These are phyloP conservation scores for Penicillium sp. DNA, from an alignment of 2,329 filamentous ascomycete genomes.

Conservation along the genomic window DNA sequence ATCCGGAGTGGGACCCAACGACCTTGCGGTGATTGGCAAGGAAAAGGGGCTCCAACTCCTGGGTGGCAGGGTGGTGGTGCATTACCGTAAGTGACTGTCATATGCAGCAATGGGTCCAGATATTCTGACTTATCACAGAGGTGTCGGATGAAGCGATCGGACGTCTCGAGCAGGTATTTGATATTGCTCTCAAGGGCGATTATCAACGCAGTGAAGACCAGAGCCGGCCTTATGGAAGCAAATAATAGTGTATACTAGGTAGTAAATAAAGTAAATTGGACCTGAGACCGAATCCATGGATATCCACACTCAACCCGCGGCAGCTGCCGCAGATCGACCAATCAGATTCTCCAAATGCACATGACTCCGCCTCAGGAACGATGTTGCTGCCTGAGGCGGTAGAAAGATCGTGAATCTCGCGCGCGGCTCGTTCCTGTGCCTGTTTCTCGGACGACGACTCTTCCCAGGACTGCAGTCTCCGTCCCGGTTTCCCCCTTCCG, in stretches of 20 bases:
- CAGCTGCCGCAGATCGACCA: constrained; percentile 4
- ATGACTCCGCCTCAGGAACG: constrained; percentile 26
- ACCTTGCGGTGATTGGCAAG: constrained; percentile 51
- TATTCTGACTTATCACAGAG: constrained; percentile 41
- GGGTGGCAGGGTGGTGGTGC: constrained; percentile 59
- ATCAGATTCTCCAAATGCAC: constrained; percentile 3
- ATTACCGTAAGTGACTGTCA: constrained; percentile 50
- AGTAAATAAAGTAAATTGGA: neutral
- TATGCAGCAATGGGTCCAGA: constrained; percentile 1
- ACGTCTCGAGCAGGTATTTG: constrained; percentile 53
- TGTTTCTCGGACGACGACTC: constrained; percentile 36
- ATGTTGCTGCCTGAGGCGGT: constrained; percentile 27
- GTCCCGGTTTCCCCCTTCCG: constrained; percentile 18
- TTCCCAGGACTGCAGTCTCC: constrained; percentile 22
- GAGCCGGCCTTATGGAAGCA: constrained; percentile 33
- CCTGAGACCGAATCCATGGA: constrained; percentile 5
- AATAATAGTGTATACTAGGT: neutral
- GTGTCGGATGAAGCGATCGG: constrained; percentile 60
- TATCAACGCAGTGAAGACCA: constrained; percentile 30
- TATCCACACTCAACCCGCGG: neutral
- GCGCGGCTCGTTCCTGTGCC: constrained; percentile 10
- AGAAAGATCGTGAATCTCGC: constrained; percentile 8
- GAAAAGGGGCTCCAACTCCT: constrained; percentile 53
- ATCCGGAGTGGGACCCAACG: constrained; percentile 49
- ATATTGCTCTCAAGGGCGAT: constrained; percentile 31